Percentiles rank a stretch among this genome's conserved stretches.
Conservation (phyloP, 2,329 filamentous ascomycete species). For the Arachnomyces sp. region DNA sequence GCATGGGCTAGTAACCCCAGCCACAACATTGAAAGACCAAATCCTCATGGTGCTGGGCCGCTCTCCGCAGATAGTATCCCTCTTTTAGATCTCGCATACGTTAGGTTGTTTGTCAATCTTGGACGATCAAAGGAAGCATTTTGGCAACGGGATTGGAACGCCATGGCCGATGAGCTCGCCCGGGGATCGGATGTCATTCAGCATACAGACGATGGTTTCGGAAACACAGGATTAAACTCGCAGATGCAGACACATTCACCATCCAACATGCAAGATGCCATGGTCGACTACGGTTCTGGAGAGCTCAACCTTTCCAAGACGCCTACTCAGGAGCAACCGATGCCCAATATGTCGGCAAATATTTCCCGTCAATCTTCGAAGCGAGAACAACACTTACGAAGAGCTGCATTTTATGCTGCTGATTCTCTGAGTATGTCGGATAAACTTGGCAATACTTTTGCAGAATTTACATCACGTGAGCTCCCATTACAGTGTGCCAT, state of each 20-base stretch:
- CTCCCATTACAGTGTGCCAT: slow-evolving; percentile 84
- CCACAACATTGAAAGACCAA: slow-evolving; percentile 76
- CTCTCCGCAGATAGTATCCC: slow-evolving; percentile 87
- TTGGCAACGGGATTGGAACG: slow-evolving; percentile 89
- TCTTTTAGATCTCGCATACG: slow-evolving; percentile 82
- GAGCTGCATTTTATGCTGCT: slow-evolving; percentile 91
- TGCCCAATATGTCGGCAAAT: slow-evolving; percentile 22
- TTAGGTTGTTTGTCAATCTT: slow-evolving; percentile 88
- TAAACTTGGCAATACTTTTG: slow-evolving; percentile 75
- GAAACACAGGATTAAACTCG: slow-evolving; percentile 23
- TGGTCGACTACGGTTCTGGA: slow-evolving; percentile 28
- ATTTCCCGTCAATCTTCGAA: slow-evolving; percentile 48
- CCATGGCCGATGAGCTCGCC: slow-evolving; percentile 79
- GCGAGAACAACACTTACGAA: slow-evolving; percentile 79
- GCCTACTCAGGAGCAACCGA: slow-evolving; percentile 26
- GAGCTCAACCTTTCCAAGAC: slow-evolving; percentile 31
- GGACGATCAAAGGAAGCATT: slow-evolving; percentile 86
- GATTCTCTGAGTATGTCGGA: slow-evolving; percentile 86
- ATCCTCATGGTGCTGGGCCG: slow-evolving; percentile 72
- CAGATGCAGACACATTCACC: slow-evolving; percentile 13
- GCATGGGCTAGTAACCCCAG: slow-evolving; percentile 83
- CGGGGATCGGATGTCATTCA: slow-evolving; percentile 68
- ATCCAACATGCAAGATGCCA: slow-evolving; percentile 25
- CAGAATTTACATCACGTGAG: slow-evolving; percentile 74
- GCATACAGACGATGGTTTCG: slow-evolving; percentile 50